Percentiles rank a stretch among this genome's conserved stretches.
These are phyloP conservation scores for Fraxinus quadrangulata DNA, from an alignment of 257 asterid genomes.

Conservation along the genomic window DNA sequence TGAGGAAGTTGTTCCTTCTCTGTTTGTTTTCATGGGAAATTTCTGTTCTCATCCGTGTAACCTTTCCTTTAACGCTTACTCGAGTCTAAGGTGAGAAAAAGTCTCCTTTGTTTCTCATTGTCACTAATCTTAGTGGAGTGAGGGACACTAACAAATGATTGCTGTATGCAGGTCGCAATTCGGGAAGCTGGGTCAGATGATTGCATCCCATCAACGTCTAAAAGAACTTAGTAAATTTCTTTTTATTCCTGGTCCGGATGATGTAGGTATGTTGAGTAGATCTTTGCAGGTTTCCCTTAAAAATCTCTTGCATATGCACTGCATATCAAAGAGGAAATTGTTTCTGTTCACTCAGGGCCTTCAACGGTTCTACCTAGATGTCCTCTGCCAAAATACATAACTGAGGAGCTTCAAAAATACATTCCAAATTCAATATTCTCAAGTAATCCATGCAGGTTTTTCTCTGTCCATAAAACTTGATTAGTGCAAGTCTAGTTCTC, in stretches of 20 bases:
- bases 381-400: slow-evolving; percentile 76
- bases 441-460: slow-evolving; percentile 95
- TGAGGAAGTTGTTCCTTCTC: slow-evolving; percentile 79
- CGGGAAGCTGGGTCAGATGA: slow-evolving; percentile 84
- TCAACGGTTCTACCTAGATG: slow-evolving; percentile 85
- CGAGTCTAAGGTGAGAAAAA: slow-evolving; percentile 65
- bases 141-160: slow-evolving; percentile 22
- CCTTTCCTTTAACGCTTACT: slow-evolving; percentile 78
- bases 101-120: slow-evolving; percentile 28
- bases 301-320: slow-evolving; percentile 14
- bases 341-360: slow-evolving; percentile 62
- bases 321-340: slow-evolving; percentile 17
- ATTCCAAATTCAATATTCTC: slow-evolving; percentile 74
- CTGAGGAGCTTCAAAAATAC: slow-evolving; percentile 59
- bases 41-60: slow-evolving; percentile 92
- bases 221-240: slow-evolving; percentile 76
- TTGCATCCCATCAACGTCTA: slow-evolving; percentile 75
- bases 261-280: slow-evolving; percentile 61
- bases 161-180: slow-evolving; percentile 63
- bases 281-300: slow-evolving; percentile 25
- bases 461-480: slow-evolving; percentile 16
- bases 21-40: slow-evolving; percentile 96
- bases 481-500: neutral
- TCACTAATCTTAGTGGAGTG: slow-evolving; percentile 23
- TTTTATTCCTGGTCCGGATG: slow-evolving; percentile 97